phyloP scores from a whole-genome alignment of 306 rosid species.

The Hylodesmum podocarpum region DNA sequence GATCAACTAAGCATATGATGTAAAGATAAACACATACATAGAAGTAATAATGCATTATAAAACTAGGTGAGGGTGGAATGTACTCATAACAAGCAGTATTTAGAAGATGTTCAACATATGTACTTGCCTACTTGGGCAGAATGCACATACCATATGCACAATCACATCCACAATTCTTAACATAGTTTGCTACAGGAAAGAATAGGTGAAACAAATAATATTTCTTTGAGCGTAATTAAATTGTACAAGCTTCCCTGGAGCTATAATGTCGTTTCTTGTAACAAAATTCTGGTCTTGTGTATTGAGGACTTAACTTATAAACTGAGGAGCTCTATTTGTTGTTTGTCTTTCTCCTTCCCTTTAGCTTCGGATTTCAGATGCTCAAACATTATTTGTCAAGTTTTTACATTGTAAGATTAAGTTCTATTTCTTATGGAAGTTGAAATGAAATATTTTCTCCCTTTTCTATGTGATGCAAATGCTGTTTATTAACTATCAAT shows the following conservation, averaged over 20 bases:
- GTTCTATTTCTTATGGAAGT: conserved; percentile 7
- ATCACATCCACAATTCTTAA: not conserved
- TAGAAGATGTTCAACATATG: not conserved
- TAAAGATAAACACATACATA: not conserved
- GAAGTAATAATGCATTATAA: conserved; percentile 8
- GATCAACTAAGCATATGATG: not conserved
- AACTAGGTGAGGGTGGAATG: not conserved
- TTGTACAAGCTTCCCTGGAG: not conserved
- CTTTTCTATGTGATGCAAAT: not conserved
- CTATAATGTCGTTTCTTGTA: not conserved
- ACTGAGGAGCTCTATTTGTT: not conserved
- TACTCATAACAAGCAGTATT: not conserved
- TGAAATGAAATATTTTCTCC: not conserved
- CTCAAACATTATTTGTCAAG: not conserved
- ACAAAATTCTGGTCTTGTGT: not conserved
- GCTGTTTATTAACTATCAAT: not conserved
- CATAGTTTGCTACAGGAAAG: conserved; percentile 1
- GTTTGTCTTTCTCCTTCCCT: conserved; percentile 12
- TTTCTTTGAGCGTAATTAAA: not conserved
- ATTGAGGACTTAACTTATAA: conserved; percentile 6
- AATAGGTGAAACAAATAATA: not conserved
- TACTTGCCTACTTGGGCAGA: not conserved
- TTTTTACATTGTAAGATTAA: conserved; percentile 19
- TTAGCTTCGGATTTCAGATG: not conserved
- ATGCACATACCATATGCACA: not conserved